These are phyloP conservation scores for Quercus lobata DNA, from an alignment of 331 rosid genomes.

Conservation along the genomic window DNA sequence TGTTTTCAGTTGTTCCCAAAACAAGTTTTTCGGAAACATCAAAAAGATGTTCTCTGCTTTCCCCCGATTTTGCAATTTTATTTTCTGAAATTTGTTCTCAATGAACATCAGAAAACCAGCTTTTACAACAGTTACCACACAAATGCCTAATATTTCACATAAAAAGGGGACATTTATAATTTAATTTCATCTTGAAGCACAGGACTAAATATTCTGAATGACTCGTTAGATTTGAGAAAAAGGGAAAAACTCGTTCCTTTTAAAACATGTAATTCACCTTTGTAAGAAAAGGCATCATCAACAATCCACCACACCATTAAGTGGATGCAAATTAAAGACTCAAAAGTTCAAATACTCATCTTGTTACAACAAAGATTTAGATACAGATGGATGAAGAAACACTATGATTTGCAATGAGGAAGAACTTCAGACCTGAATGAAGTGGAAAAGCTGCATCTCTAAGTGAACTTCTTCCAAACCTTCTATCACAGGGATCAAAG, in stretches of 20 bases:
- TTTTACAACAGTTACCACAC: too few relatives aligned
- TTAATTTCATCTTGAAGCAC: not conserved
- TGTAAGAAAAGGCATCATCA: not conserved
- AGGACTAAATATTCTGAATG: not conserved
- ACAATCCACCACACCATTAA: not conserved
- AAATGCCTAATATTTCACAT: not conserved
- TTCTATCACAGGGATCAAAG: slow-evolving; percentile 59
- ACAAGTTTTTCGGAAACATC: too few relatives aligned
- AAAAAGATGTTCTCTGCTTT: too few relatives aligned
- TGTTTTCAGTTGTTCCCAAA: too few relatives aligned
- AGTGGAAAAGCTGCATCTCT: slow-evolving; percentile 91
- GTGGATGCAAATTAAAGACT: slow-evolving; percentile 1
- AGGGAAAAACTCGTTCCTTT: not conserved
- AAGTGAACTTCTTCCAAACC: slow-evolving; percentile 78
- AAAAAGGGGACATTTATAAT: not conserved
- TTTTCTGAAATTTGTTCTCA: too few relatives aligned
- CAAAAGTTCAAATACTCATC: not conserved
- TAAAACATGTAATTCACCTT: not conserved
- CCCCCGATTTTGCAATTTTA: too few relatives aligned
- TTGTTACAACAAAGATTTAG: not conserved
- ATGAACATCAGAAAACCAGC: too few relatives aligned
- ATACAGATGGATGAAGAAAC: slow-evolving; percentile 12
- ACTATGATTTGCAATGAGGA: slow-evolving; percentile 13
- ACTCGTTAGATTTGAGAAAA: not conserved
- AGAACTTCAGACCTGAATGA: slow-evolving; percentile 67